Base-by-base conservation (phyloP, 2,329 filamentous ascomycete species). In the Sarocladiaceae sp. region DNA sequence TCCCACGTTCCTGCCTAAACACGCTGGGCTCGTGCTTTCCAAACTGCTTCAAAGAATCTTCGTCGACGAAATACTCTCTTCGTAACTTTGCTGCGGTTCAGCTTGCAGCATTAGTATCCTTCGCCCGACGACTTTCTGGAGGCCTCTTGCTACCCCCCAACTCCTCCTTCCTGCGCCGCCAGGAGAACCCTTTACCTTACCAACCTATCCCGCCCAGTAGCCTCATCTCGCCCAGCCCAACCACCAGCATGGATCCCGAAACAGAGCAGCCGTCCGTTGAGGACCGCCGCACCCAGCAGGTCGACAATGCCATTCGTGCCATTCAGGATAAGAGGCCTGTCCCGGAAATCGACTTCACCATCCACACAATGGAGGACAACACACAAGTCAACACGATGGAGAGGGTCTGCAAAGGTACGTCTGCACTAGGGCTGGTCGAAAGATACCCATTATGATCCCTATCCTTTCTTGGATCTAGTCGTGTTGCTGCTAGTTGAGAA, bases 351-450 rank as follows among this genome's bases (percentile, higher is more conserved):
- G 94, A 99, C 77, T 99, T 99, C 71, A 95, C 90, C 53, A 84
- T 99, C 66, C 94, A 99, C 72, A 94, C 88, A 57, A 97, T 97
- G 93, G 94, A 99, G 71, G 94, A 99, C 78, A 90, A 90, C 66
- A 86, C 83, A 51, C 90, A 96, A 75, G 94, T 99, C 68, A 97
- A 83, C 83, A 99, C 94, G 56, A 75, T 88, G 68, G 94, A 99
- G 74, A 84, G 94, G 69, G 94, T 99, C 56, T 96, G 93, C 80
- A 99, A 97, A 91, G 94, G 94, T 97, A 82, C 58, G 71, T 66
- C 40, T n/a, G 22, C n/a, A 33, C 15, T 33, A 15, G 10, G 29
- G 29, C 10, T 33, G 29, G n/a, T n/a, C n/a, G n/a, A n/a, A n/a
- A n/a, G n/a, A n/a, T n/a, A n/a, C n/a, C n/a, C n/a, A n/a, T n/a